These are phyloP conservation scores for Nemania sp. DNA, from an alignment of 2,329 filamentous ascomycete genomes.

Conservation along the genomic window DNA sequence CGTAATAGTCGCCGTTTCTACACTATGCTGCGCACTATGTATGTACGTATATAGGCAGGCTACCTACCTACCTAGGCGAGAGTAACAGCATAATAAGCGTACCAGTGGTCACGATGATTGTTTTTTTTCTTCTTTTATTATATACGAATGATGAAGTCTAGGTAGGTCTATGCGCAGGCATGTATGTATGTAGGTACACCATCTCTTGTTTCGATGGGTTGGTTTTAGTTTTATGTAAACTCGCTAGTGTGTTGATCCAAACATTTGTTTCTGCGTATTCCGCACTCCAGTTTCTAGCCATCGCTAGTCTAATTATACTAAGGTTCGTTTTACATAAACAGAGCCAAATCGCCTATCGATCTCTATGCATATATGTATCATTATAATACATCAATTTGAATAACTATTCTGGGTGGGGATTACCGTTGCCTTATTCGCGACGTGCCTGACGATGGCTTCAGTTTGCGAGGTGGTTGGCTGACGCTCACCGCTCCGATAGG, in stretches of 20 bases:
- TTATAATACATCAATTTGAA: not conserved
- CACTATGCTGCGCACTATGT: not conserved
- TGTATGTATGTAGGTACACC: too few relatives aligned
- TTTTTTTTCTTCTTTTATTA: constrained; percentile 3
- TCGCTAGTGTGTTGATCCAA: not conserved
- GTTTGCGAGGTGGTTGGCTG: constrained; percentile 21
- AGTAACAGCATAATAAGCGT: constrained; percentile 31
- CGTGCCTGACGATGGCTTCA: constrained; percentile 31
- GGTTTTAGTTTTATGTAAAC: not conserved
- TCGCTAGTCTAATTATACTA: not conserved
- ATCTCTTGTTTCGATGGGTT: not conserved
- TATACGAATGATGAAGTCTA: not conserved
- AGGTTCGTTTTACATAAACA: not conserved
- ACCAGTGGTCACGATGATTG: not conserved
- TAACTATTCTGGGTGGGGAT: not conserved
- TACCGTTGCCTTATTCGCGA: not conserved
- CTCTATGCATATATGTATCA: not conserved
- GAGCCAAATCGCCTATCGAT: not conserved
- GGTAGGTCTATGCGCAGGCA: too few relatives aligned
- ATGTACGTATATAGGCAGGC: constrained; percentile 6
- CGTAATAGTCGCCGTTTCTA: not conserved
- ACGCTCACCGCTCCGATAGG: constrained; percentile 37
- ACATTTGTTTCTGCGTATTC: not conserved
- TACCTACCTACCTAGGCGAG: constrained; percentile 17
- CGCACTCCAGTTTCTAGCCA: not conserved